Evolutionary conservation across 768 basidiomycete genomes (phyloP), one percentile per base, ranked within the genome.

Genomic region (Holtermanniella nyarrowii): DNA sequence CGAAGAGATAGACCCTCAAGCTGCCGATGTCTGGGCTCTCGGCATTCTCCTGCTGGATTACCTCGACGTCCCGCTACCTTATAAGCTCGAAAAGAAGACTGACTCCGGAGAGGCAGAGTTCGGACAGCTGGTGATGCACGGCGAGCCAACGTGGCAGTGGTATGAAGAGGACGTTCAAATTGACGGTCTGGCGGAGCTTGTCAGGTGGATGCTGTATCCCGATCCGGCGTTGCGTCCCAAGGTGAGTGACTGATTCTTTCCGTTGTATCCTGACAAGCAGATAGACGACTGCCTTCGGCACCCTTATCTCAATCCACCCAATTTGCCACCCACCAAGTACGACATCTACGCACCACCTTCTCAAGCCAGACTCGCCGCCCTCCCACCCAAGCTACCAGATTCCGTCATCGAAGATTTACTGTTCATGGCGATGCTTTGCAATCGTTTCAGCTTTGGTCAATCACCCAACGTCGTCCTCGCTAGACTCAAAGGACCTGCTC

Each of bases 1-100:
- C 26, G 40, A 48, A 3, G 20, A 37, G 7, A 67, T 69, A 27
- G 56, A 66, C 43, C 60, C 65, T 1, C 48, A 53, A 26, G 50
- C 55, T 4, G 62, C 60, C 49, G 69, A 71, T 40, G 60, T 71
- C n/a, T 68, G 66, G 58, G 56, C 67, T 1, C 62, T 69, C 7
- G 69, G 69, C 4, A 65, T 71, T 14, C 51, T 71, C 21, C 51
- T 68, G 5, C 40, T 51, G 39, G 68, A 71, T 49, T 41, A 65
- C 16, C 54, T 68, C 5, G 58, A 50, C 4, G 45, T 58, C 18
- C 43, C 44, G 3, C 60, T 68, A 47, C 69, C 69, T 11, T 71
- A 59, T 49, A n/a, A n/a, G n/a, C n/a, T n/a, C n/a, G n/a, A n/a
- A n/a, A n/a, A n/a, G n/a, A n/a, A n/a, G n/a, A n/a, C n/a, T n/a